Evolutionary conservation across 176 grass and related monocot genomes (phyloP), one percentile per base, ranked within the genome.

Genomic region (Pontederia crassipes): DNA sequence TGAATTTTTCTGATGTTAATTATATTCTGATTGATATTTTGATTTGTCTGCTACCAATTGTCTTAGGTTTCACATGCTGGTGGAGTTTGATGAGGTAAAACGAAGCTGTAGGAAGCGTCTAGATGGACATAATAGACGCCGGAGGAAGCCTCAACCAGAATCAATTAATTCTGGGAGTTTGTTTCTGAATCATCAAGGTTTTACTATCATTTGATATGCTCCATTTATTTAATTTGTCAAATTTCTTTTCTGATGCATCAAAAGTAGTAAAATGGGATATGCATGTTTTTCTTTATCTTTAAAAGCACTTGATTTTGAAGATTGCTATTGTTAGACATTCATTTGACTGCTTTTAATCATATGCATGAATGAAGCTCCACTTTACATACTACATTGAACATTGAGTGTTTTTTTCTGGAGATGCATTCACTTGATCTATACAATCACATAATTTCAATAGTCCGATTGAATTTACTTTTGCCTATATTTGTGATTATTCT

Each of bases 31-130:
- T 11, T 67, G 26, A 53, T 54, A 14, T 8, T 63, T 24, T 24
- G 0, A 6, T 20, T 66, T 40, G 32, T 40, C 6, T 40, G 15
- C 8, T 18, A 55, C 12, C 59, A 45, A 49, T 66, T 8, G 17
- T 28, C 64, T 49, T 47, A 95, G 90, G 82, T 95, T 95, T 76
- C 90, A 95, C 83, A 51, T 78, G 67, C 76, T 95, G 0, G 79
- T 47, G n/a, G 90, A 95, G 57, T 95, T 95, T 7, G 90, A 95
- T 26, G 90, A 89, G 71, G 64, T 59, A 62, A 95, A 95, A 74
- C 74, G 82, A 73, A 95, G 90, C 76, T 95, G 90, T 72, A 68
- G 90, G 73, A 95, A 89, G 66, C 82, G 90, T 17, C 85, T 95
- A 11, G 82, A 85, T 13, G 85, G 85, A 1, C 90, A 95, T 77